These are phyloP conservation scores for Psidium guajava DNA, from an alignment of 345 rosid genomes.

Conservation along the genomic window DNA sequence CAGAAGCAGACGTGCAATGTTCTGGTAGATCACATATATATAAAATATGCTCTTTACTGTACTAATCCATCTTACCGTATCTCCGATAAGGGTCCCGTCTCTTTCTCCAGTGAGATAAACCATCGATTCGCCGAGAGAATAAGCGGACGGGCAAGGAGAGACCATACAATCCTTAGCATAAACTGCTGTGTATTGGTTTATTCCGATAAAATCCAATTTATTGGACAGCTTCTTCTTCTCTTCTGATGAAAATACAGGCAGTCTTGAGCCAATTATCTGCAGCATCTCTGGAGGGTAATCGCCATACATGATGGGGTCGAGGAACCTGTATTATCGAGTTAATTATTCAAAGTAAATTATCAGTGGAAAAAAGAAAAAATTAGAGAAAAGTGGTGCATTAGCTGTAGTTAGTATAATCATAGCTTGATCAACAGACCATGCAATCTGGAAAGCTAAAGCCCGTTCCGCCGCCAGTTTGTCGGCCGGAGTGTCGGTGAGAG, in stretches of 20 bases:
- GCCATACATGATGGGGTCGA: slow-evolving; percentile 5
- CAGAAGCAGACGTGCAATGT: neutral
- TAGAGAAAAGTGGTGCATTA: neutral
- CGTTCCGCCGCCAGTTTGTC: slow-evolving; percentile 14
- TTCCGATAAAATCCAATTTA: slow-evolving; percentile 9
- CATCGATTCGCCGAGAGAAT: neutral
- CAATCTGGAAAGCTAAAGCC: slow-evolving; percentile 12
- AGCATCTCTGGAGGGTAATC: slow-evolving; percentile 4
- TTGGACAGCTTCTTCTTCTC: neutral
- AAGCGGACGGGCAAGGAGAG: neutral
- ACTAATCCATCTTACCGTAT: neutral
- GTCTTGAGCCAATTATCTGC: neutral
- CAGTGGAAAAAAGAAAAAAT: neutral
- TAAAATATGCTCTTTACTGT: neutral
- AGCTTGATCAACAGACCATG: neutral
- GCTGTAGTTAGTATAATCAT: neutral
- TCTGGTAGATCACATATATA: neutral
- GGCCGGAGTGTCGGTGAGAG: slow-evolving; percentile 7
- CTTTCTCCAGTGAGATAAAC: slow-evolving; percentile 1
- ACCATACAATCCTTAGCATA: slow-evolving; percentile 5
- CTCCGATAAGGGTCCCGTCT: neutral
- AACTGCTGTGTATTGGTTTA: slow-evolving; percentile 3
- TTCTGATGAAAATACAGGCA: neutral
- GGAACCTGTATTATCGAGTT: neutral
- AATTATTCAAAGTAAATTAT: neutral